Conservation (phyloP, 2,329 filamentous ascomycete genomes). For the Colletotrichum musicola region DNA sequence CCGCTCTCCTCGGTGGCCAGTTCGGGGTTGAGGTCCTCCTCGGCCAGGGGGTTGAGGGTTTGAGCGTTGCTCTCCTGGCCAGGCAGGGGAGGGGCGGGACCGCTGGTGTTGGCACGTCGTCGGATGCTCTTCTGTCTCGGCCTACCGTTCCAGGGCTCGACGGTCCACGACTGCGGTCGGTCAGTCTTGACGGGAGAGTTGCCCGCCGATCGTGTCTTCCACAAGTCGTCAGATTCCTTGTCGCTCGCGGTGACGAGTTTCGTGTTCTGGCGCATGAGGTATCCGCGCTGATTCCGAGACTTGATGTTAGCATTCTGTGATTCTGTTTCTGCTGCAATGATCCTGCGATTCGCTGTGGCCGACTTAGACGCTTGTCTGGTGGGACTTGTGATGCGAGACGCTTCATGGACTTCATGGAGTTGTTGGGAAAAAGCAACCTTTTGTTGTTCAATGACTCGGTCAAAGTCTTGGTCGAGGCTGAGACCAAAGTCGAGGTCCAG, state of each 20-base stretch:
- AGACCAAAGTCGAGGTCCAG: conserved; percentile 86
- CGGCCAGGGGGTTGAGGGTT: conserved; percentile 73
- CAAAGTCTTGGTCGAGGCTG: conserved; percentile 92
- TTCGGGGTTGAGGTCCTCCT: conserved; percentile 74
- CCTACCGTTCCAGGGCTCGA: conserved; percentile 95
- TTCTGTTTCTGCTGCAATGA: conserved; percentile 34
- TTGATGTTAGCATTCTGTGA: conserved; percentile 72
- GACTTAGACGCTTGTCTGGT: conserved; percentile 61
- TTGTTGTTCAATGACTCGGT: conserved; percentile 94
- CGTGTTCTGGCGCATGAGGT: conserved; percentile 98
- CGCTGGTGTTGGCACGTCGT: conserved; percentile 67
- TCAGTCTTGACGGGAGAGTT: conserved; percentile 80
- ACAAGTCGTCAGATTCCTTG: conserved; percentile 70
- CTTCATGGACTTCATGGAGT: conserved; percentile 42
- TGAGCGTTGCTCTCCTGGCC: conserved; percentile 86
- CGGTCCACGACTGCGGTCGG: conserved; percentile 92
- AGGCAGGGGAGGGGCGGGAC: conserved; percentile 84
- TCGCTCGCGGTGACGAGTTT: conserved; percentile 96
- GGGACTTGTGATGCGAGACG: conserved; percentile 41
- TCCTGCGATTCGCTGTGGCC: conserved; percentile 9
- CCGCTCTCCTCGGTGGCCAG: conserved; percentile 78
- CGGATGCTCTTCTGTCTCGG: conserved; percentile 74
- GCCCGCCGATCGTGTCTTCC: conserved; percentile 70
- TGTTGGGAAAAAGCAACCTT: conserved; percentile 78
- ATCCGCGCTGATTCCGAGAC: conserved; percentile 85